Evolutionary conservation across 495 filamentous ascomycete genomes (phyloP).

Genomic region (Penicillium mononematosum): DNA sequence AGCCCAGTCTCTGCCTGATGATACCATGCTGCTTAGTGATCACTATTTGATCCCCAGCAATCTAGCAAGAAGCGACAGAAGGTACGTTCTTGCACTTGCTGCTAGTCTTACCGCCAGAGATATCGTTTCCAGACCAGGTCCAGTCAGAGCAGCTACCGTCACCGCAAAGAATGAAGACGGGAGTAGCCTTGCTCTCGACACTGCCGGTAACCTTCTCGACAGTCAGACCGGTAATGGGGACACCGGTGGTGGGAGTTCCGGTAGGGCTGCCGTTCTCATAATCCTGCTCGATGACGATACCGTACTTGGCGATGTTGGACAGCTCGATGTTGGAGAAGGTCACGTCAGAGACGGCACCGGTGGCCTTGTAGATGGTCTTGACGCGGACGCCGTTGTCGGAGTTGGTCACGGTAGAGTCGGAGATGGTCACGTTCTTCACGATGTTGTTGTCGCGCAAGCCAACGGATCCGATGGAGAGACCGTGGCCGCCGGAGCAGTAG

Average conservation of each 20-base stretch:
- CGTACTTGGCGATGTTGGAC: conserved; percentile 57
- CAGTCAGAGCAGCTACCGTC: conserved; percentile 44
- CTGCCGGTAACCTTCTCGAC: conserved; percentile 53
- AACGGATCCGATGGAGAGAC: conserved; percentile 68
- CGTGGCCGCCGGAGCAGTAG: conserved; percentile 60
- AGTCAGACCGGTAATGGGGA: conserved; percentile 60
- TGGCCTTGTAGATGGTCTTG: conserved; percentile 60
- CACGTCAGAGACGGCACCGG: conserved; percentile 55
- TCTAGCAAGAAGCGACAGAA: conserved; percentile 42
- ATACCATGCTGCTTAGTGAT: background rate
- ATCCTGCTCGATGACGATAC: conserved; percentile 68
- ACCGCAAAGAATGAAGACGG: conserved; percentile 57
- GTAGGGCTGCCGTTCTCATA: conserved; percentile 63
- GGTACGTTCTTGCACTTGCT: conserved; percentile 44
- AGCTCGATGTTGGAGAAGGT: conserved; percentile 62
- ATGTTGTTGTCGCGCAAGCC: conserved; percentile 61
- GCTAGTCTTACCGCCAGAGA: conserved; percentile 51
- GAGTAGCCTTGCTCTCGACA: conserved; percentile 41
- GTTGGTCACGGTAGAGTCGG: conserved; percentile 50
- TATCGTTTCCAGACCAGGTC: conserved; percentile 46
- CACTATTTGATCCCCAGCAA: background rate
- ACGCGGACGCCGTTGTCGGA: conserved; percentile 61
- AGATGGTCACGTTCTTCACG: conserved; percentile 56
- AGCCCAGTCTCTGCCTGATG: background rate
- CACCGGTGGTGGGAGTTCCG: conserved; percentile 59